Evolutionary conservation across 2,329 filamentous ascomycete species (phyloP), one percentile per base, ranked within the genome.

Genomic region (Parastagonospora nodorum): DNA sequence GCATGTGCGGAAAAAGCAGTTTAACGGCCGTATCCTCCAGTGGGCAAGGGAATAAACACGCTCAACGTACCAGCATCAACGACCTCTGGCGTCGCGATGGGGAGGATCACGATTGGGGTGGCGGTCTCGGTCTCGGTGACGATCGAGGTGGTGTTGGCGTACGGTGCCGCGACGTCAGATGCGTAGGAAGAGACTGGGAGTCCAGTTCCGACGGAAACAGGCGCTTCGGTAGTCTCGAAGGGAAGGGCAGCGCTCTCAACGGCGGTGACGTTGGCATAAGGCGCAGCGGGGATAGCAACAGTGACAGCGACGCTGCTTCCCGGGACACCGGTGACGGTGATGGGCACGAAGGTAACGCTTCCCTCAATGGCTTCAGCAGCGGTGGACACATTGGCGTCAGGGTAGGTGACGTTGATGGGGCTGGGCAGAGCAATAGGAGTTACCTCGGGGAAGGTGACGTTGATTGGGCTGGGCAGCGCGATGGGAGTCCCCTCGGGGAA

Each of bases 41-140:
- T 37, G 11, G 37, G 37, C 44, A 42, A 44, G 28, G 30, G 24
- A 52, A 36, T n/a, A 14, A 42, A 43, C 15, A 39, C 43, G 40
- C 44, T 28, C 31, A 43, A 50, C 54, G 54, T 36, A 54, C 54
- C 54, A 43, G 51, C 48, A 11, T 14, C 35, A 38, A 10, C 35
- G 10, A 16, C 14, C 8, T 14, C 3, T 1, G 37, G 24, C 10
- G 15, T 27, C 37, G 12, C 37, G 10, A 27, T 19, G 9, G 31
- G 32, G 11, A 37, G 37, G n/a, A 27, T 16, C 12, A 45, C 15
- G 9, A 35, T 27, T 10, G 31, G 33, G 10, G 38, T 33, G 12
- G 31, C 24, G 14, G 15, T 35, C 12, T 11, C 27, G 7, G 42
- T 42, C 2, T 38, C 28, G 6, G 32, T 27, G 14, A 31, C 29